Evolutionary conservation across 257 asterid species (phyloP).

Genomic region (Cordia subcordata): DNA sequence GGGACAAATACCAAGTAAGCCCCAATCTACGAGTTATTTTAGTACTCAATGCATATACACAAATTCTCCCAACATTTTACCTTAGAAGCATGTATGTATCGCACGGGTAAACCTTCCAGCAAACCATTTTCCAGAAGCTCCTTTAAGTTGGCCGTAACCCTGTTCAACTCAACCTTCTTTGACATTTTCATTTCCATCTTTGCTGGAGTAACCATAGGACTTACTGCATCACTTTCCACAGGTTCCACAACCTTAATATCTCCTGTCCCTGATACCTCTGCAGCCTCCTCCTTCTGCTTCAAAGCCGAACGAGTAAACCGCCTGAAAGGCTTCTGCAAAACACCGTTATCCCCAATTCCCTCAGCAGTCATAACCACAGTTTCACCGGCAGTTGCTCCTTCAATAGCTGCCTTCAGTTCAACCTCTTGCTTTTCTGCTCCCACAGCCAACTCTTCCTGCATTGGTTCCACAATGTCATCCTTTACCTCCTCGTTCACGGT

Average conservation of each 20-base stretch:
- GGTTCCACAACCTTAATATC: conserved; percentile 17
- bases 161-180: conserved; percentile 50
- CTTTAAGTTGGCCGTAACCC: conserved; percentile 52
- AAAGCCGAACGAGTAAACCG: conserved; percentile 57
- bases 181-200: conserved; percentile 67
- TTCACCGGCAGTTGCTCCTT: neutral
- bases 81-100: conserved; percentile 56
- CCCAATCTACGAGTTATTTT: neutral
- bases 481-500: conserved; percentile 5
- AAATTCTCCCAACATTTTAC: conserved; percentile 25
- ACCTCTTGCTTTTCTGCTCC: neutral
- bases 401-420: neutral
- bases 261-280: conserved; percentile 21
- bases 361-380: conserved; percentile 23
- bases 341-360: conserved; percentile 22
- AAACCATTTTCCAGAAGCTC: conserved; percentile 84
- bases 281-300: conserved; percentile 31
- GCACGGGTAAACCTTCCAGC: conserved; percentile 71
- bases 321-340: conserved; percentile 31
- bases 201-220: conserved; percentile 30
- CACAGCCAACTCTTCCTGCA: conserved; percentile 5
- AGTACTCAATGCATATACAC: conserved; percentile 1
- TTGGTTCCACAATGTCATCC: conserved; percentile 18
- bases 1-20: conserved; percentile 16
- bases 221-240: conserved; percentile 12